Evolutionary conservation across 2,329 filamentous ascomycete species (phyloP), one percentile per base, ranked within the genome.

Genomic region (Venturia asperata): DNA sequence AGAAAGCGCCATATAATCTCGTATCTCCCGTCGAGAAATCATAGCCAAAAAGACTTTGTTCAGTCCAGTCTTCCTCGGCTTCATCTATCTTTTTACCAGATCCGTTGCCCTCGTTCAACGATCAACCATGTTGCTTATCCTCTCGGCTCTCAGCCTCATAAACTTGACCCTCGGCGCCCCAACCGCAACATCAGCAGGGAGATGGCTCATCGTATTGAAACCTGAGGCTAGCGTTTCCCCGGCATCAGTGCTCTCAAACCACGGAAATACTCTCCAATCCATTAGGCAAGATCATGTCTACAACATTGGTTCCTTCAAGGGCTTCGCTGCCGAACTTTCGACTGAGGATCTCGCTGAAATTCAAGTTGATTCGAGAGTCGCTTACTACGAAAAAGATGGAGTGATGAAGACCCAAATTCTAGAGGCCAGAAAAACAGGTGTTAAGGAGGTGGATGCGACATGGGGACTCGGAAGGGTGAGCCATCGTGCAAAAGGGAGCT

Each of bases 401-500:
- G 45, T 65, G n/a, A 21, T 55, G 21, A 61, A 65, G 24, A 62
- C 34, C 27, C 6, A 39, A 58, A n/a, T 52, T 37, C 34, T 37
- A 17, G 45, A 30, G n/a, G n/a, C 11, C 27, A 58, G 37, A 10
- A 37, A 21, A 43, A 3, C 58, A 24, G 21, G 1, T 41, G 41
- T 24, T 5, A 58, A 45, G 9, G 34, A 65, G 11, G 15, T 17
- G 21, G 61, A 43, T 41, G 64, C 64, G 5, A 41, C 64, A 9
- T 66, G 64, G 64, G 64, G 64, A 37, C n/a, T 66, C 4, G 61
- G 61, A 21, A 37, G 64, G 13, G 24, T 65, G 9, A 41, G 68
- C 74, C 30, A 62, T 71, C 15, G 67, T 74, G 19, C 34, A 0
- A 49, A 65, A 15, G 69, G 70, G 10, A 67, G 67, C 9, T 71